These are phyloP conservation scores for Melampsora medusae DNA, from an alignment of 1,284 basidiomycete genomes.

Conservation along the genomic window DNA sequence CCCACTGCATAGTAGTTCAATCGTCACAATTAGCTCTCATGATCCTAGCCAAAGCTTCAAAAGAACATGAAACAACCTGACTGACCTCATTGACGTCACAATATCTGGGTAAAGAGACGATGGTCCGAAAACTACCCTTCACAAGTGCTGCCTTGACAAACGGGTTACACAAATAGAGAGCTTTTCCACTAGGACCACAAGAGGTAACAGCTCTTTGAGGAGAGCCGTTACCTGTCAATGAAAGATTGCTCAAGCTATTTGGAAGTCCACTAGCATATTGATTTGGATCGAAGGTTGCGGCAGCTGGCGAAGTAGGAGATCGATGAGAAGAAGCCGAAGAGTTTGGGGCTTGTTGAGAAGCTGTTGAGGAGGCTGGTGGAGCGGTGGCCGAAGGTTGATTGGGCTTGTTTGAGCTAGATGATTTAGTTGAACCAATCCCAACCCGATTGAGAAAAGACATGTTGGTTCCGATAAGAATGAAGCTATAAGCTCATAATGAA, in stretches of 20 bases:
- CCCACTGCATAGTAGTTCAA: slow-evolving; percentile 63
- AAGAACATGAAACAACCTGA: not conserved
- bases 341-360: slow-evolving; percentile 20
- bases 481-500: too few relatives aligned
- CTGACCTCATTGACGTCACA: slow-evolving; percentile 50
- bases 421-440: slow-evolving; percentile 35
- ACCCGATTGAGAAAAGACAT: slow-evolving; percentile 45
- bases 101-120: slow-evolving; percentile 91
- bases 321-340: slow-evolving; percentile 14
- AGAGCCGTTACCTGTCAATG: not conserved
- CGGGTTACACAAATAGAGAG: slow-evolving; percentile 85
- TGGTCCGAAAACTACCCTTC: slow-evolving; percentile 98
- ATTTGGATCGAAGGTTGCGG: not conserved
- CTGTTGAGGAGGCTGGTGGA: slow-evolving; percentile 2
- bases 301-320: slow-evolving; percentile 21
- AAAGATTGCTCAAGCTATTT: slow-evolving; percentile 31
- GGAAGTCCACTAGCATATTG: slow-evolving; percentile 9
- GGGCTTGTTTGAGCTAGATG: slow-evolving; percentile 12
- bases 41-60: too few relatives aligned
- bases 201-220: slow-evolving; percentile 27
- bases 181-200: slow-evolving; percentile 56
- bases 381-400: not conserved
- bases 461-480: not conserved
- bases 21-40: too few relatives aligned
- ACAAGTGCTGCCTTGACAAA: slow-evolving; percentile 96